Base-by-base conservation (phyloP, 805 yeast species). In the Metschnikowia similis region DNA sequence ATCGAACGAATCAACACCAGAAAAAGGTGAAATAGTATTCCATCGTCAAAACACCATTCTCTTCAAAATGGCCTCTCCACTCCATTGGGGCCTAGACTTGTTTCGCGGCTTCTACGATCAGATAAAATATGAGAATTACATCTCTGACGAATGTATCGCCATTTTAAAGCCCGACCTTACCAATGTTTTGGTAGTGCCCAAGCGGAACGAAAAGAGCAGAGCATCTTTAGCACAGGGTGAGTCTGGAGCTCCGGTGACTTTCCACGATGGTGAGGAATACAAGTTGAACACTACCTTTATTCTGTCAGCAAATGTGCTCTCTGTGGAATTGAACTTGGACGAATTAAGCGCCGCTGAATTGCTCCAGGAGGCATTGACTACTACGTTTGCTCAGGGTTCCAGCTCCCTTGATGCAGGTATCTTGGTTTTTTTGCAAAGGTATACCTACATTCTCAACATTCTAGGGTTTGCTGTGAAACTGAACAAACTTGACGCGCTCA, bases 341-440 rank as follows among this genome's bases (percentile, higher is more conserved):
- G 97, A 92, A 63, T 47, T 87, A 29, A 72, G 79, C 2, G 79
- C 88, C 1, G 94, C 95, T 1, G 87, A 89, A 60, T 62, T 88
- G 28, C 72, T 91, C 2, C 77, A 70, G 45, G 64, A 66, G 52
- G 77, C 89, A 3, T 60, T 69, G 16, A 54, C 51, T 64, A 26
- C 69, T 58, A 47, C 64, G 59, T 52, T 67, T 60, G 58, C 69
- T 68, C 70, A 79, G 27, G 85, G 86, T 0, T 69, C 75, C 0
- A 68, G 74, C 2, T 63, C 80, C 30, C 54, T 75, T 7, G 90
- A 85, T 56, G 72, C 79, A 17, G 96, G 94, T 1, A 78, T 82
- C 51, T 78, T 86, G 6, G 75, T 82, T 8, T 89, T 80, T 64
- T 87, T 83, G 60, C 69, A 80, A 47, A 77, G 97, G 57, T 76